Percentiles rank a stretch among this genome's conserved stretches.
phyloP scores from a whole-genome alignment of 352 stramenopile species.

The Pythium insidiosum region DNA sequence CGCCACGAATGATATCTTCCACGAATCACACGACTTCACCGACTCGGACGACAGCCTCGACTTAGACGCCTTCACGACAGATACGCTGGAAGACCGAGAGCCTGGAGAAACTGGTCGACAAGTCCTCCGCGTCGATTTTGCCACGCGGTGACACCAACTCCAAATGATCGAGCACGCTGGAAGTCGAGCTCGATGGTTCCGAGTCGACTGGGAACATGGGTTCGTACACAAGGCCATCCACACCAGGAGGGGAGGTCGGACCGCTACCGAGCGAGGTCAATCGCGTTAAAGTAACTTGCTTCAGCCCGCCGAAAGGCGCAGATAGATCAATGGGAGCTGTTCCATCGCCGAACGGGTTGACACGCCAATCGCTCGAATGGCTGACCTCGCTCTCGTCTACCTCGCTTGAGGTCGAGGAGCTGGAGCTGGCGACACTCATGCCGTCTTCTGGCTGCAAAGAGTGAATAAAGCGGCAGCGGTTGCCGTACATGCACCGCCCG shows the following conservation, averaged over 20 bases:
- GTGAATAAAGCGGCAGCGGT: conserved; percentile 86
- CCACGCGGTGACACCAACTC: conserved; percentile 26
- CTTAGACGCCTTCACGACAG: conserved; percentile 42
- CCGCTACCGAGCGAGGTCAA: conserved; percentile 35
- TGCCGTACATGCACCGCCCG: conserved; percentile 84
- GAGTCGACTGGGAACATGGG: conserved; percentile 17
- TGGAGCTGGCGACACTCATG: conserved; percentile 15
- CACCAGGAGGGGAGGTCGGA: conserved; percentile 13
- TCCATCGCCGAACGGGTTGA: conserved; percentile 61
- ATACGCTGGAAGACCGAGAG: conserved; percentile 81
- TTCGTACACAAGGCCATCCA: conserved; percentile 25
- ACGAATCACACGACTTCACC: too few relatives aligned
- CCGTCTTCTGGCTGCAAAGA: conserved; percentile 33
- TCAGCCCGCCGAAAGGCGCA: conserved; percentile 54
- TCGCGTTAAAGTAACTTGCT: conserved; percentile 49
- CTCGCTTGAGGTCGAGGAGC: conserved; percentile 58
- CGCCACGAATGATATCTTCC: too few relatives aligned
- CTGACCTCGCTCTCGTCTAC: conserved; percentile 48
- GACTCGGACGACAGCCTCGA: too few relatives aligned
- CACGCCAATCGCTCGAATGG: conserved; percentile 34
- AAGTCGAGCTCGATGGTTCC: conserved; percentile 23
- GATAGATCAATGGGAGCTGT: conserved; percentile 55
- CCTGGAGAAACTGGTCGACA: conserved; percentile 50
- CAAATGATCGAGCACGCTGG: conserved; percentile 20
- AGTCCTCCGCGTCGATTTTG: conserved; percentile 17